These are phyloP conservation scores for Mycena metata DNA, from an alignment of 768 basidiomycete genomes.

Conservation along the genomic window DNA sequence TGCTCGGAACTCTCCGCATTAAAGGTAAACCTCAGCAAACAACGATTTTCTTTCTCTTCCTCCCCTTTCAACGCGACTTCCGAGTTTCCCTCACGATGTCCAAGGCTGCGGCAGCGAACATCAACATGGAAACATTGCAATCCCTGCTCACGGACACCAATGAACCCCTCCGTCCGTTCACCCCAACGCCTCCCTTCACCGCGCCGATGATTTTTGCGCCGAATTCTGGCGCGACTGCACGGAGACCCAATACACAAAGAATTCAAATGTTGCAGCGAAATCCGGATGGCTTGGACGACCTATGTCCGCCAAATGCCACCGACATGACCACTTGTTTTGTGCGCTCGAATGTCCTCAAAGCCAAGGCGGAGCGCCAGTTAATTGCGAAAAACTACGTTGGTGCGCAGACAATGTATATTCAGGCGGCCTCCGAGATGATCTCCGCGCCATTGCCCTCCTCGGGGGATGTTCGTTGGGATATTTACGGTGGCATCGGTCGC, in stretches of 20 bases:
- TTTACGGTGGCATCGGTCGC: not conserved
- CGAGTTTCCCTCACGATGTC: too few relatives aligned
- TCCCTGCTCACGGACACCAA: not conserved
- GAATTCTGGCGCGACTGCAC: not conserved
- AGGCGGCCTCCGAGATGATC: conserved; percentile 15
- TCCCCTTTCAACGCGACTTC: too few relatives aligned
- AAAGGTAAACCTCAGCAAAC: too few relatives aligned
- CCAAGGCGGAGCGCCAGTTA: conserved; percentile 1
- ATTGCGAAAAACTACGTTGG: not conserved
- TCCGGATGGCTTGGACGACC: conserved; percentile 8
- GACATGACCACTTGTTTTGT: conserved; percentile 12
- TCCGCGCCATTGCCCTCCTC: not conserved
- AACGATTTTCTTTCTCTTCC: too few relatives aligned
- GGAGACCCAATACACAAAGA: not conserved
- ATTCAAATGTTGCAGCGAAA: conserved; percentile 14
- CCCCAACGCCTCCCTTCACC: not conserved
- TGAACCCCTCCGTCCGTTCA: not conserved
- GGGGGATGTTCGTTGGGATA: not conserved
- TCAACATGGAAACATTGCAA: not conserved
- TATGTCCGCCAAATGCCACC: not conserved
- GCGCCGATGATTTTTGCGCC: not conserved
- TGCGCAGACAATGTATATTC: not conserved
- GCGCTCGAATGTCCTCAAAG: conserved; percentile 16
- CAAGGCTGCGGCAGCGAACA: not conserved
- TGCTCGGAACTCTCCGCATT: too few relatives aligned